Evolutionary conservation across 257 asterid species (phyloP).

Genomic region (Cordia subcordata): DNA sequence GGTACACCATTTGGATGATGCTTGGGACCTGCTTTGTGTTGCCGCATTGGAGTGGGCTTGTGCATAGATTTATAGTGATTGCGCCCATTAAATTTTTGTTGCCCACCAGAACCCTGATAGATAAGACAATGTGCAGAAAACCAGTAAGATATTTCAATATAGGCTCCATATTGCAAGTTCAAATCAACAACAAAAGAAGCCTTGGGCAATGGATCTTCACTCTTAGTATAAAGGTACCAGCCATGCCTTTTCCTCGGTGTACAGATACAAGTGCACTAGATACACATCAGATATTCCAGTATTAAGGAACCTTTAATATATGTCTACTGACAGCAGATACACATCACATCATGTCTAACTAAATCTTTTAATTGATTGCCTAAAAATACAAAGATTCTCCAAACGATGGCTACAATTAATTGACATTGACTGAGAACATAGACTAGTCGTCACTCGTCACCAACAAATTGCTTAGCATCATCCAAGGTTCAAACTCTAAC

Average conservation of each 20-base stretch:
- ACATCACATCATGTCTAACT: too few species aligned
- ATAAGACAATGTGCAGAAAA: constrained; percentile 5
- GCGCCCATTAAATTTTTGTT: constrained; percentile 53
- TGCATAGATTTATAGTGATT: constrained; percentile 45
- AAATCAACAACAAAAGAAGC: too few species aligned
- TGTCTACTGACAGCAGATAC: too few species aligned
- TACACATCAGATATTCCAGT: not conserved
- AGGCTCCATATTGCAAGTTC: not conserved
- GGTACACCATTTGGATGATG: constrained; percentile 51
- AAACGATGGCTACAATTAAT: too few species aligned
- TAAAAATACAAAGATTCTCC: too few species aligned
- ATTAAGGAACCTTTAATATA: not conserved
- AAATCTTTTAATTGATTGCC: too few species aligned
- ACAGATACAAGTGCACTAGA: not conserved
- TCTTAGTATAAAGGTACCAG: not conserved
- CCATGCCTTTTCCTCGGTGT: not conserved
- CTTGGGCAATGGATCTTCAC: not conserved
- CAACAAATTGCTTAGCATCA: too few species aligned
- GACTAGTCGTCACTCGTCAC: too few species aligned
- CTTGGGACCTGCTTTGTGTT: constrained; percentile 54
- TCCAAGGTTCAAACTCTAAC: too few species aligned
- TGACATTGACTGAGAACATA: too few species aligned
- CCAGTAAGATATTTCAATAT: not conserved
- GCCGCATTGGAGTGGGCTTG: constrained; percentile 44
- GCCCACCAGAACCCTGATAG: constrained; percentile 54